These are phyloP conservation scores for Chalciporus sphaerocephalus DNA, from an alignment of 768 basidiomycete species.

Conservation along the genomic window DNA sequence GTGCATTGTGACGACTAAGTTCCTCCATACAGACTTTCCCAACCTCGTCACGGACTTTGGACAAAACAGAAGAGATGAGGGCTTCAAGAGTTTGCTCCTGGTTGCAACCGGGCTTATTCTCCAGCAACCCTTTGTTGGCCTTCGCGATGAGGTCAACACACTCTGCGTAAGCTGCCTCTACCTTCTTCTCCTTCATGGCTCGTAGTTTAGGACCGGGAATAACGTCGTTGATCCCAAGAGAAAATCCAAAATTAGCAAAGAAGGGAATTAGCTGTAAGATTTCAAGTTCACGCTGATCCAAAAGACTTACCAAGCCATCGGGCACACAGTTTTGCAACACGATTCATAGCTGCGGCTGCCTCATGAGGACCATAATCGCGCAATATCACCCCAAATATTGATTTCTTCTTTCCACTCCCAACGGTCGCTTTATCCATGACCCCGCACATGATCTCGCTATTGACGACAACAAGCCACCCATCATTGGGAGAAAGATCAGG, in stretches of 20 bases:
- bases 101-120: slow-evolving; percentile 96
- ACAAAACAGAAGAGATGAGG: slow-evolving; percentile 88
- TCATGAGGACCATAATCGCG: slow-evolving; percentile 95
- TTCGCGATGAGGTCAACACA: slow-evolving; percentile 84
- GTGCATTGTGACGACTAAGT: slow-evolving; percentile 94
- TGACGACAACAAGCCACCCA: slow-evolving; percentile 94
- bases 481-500: slow-evolving; percentile 94
- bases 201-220: slow-evolving; percentile 88
- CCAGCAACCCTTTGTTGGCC: slow-evolving; percentile 86
- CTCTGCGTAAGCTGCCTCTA: slow-evolving; percentile 82
- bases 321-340: slow-evolving; percentile 91
- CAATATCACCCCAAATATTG: slow-evolving; percentile 96
- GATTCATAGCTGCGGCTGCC: slow-evolving; percentile 93
- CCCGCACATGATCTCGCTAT: slow-evolving; percentile 99
- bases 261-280: slow-evolving; percentile 5
- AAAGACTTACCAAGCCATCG: slow-evolving; percentile 76
- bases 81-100: slow-evolving; percentile 97
- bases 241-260: slow-evolving; percentile 95
- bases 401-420: slow-evolving; percentile 98
- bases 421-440: slow-evolving; percentile 98
- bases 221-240: slow-evolving; percentile 96
- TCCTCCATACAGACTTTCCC: slow-evolving; percentile 98
- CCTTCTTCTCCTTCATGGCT: slow-evolving; percentile 75
- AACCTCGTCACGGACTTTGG: slow-evolving; percentile 92
- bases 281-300: neutral